Evolutionary conservation across 208 protist genomes (phyloP), one percentile per base, ranked within the genome.

Genomic region (Porcisia deanei): DNA sequence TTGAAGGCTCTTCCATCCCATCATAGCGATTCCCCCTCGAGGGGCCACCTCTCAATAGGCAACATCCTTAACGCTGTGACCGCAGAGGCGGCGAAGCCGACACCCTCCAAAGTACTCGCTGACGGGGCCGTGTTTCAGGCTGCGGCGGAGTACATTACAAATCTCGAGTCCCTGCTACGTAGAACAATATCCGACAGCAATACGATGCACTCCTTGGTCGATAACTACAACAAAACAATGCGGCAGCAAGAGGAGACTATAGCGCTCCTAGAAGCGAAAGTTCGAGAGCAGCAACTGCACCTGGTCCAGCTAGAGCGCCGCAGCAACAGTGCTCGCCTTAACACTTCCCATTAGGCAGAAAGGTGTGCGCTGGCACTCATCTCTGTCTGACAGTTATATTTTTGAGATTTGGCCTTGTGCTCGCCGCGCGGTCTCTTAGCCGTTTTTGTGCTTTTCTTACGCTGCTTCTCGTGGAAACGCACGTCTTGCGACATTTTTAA

Each of bases 141-240:
- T 10, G 86, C 86, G 7, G 79, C 84, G 54, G 71, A 83, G 67
- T 91, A 94, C 73, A 88, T 96, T 54, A 70, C 47, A 10, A 90
- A 87, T 39, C 70, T 96, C 10, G 92, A 96, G 81, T 82, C 75
- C 0, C 63, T 93, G 20, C 94, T 86, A 88, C 69, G 74, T 4
- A 65, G 88, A 54, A 76, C 89, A 1, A 70, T 94, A 20, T 37
- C 69, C 12, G 83, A 90, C 53, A 80, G 84, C 47, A 92, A 91
- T 79, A 70, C 66, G 9, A 79, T 88, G 69, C 72, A 88, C 55
- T 49, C 52, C 8, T 52, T 81, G 52, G 67, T 88, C 45, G 70
- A 58, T 54, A 76, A 83, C 49, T 78, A 85, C 75, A 75, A 81
- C 41, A 58, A 79, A 7, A 81, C 86, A 65, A 70, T 91, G 59